phyloP scores from a whole-genome alignment of 2,329 filamentous ascomycete species.

The Colletotrichum australisinense region DNA sequence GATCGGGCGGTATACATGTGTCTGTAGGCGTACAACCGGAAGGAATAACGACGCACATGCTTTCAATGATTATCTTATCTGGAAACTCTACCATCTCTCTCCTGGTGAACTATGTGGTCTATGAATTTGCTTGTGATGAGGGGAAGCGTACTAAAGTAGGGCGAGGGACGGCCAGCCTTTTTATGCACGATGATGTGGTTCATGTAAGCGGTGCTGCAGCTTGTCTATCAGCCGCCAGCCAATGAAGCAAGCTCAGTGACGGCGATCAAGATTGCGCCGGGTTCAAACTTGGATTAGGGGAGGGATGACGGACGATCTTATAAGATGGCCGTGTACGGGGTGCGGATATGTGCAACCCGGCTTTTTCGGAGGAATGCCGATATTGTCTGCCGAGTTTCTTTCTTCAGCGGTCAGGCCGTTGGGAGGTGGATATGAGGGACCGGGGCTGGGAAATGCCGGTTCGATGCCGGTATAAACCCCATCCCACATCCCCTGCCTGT shows the following conservation, averaged over 20 bases:
- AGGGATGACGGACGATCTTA: too few species aligned
- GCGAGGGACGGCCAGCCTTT: not conserved
- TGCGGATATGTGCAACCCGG: too few species aligned
- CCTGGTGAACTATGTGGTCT: not conserved
- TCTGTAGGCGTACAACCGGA: slow-evolving; percentile 22
- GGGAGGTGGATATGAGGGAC: not conserved
- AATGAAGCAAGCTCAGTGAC: not conserved
- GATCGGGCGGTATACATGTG: slow-evolving; percentile 13
- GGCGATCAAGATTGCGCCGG: not conserved
- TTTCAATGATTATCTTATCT: not conserved
- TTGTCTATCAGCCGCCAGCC: not conserved
- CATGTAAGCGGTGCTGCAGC: not conserved
- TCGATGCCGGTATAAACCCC: too few species aligned
- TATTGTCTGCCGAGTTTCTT: not conserved
- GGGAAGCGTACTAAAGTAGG: not conserved
- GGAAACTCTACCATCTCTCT: not conserved
- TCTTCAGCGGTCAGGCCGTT: not conserved
- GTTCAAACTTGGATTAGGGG: not conserved
- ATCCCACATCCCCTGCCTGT: too few species aligned
- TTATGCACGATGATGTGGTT: slow-evolving; percentile 18
- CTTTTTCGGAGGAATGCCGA: not conserved
- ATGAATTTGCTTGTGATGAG: not conserved
- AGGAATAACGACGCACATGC: slow-evolving; percentile 30
- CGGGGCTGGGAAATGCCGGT: too few species aligned
- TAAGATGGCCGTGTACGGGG: too few species aligned